Evolutionary conservation across 805 yeast genomes (phyloP), one percentile per base, ranked within the genome.

Genomic region (Helenozyma rhizophorensis): DNA sequence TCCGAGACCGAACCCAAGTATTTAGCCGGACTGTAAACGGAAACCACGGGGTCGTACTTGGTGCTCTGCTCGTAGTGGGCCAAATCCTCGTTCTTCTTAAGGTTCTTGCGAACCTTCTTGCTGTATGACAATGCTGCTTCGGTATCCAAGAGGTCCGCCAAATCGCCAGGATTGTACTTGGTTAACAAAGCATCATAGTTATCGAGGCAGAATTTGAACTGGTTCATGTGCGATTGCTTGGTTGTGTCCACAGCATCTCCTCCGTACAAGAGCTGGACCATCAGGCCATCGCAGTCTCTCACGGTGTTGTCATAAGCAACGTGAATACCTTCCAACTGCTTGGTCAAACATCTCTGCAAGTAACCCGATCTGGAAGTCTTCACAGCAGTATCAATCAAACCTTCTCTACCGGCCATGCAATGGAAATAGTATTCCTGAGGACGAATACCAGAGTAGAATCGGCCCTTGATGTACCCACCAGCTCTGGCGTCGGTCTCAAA

Each of bases 381-480:
- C 45, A 93, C 99, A 31, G 99, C 98, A 39, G 99, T 93, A 74
- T 93, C 99, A 68, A 93, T 93, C 55, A 93, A 77, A 69, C 99
- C 99, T 72, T 93, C 99, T 72, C 99, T 83, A 66, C 99, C 99
- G 35, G 99, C 98, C 98, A 93, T 93, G 72, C 97, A 93, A 68
- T 93, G 99, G 93, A 94, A 93, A 59, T 89, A 93, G 65, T 94
- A 93, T 62, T 93, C 99, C 65, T 93, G 99, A 4, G 98, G 98
- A 60, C 86, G 79, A 48, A 93, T 84, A 62, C 98, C 98, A 25
- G 97, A 87, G 60, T 87, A 94, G 79, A 93, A 93, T 50, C 99
- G 83, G 42, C 94, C 90, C 60, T 90, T 85, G 56, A 93, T 86
- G 59, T 87, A 93, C 35, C 99, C 99, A 72, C 99, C 99, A 16